These are phyloP conservation scores for Enterospora canceri DNA, from an alignment of 371 early-diverging fungal species.

Conservation along the genomic window DNA sequence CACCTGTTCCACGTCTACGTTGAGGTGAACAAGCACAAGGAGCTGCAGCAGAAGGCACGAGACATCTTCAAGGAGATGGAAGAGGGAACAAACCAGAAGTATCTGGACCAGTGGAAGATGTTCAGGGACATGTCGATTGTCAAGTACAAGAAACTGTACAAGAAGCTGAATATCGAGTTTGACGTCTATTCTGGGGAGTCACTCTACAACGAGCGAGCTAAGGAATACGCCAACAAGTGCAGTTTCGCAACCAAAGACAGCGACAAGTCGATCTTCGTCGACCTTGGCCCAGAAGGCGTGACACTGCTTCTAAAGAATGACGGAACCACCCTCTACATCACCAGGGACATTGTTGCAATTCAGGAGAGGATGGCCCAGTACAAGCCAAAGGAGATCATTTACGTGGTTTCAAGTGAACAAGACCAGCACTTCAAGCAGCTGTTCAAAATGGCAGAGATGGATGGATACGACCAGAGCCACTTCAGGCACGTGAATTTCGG, in stretches of 20 bases:
- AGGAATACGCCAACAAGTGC: conserved; percentile 64
- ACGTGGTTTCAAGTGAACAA: conserved; percentile 86
- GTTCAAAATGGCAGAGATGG: conserved; percentile 72
- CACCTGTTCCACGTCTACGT: conserved; percentile 90
- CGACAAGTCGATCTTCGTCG: conserved; percentile 52
- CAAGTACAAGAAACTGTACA: conserved; percentile 80
- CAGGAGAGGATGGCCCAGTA: conserved; percentile 73
- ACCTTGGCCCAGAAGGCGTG: conserved; percentile 45
- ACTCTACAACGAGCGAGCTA: conserved; percentile 68
- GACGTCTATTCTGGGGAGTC: conserved; percentile 96
- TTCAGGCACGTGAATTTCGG: conserved; percentile 88
- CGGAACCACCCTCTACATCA: conserved; percentile 85
- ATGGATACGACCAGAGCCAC: conserved; percentile 64
- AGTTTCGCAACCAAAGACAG: conserved; percentile 44
- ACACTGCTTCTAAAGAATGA: conserved; percentile 75
- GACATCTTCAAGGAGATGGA: conserved; percentile 90
- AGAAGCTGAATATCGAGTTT: conserved; percentile 76
- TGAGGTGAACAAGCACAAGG: conserved; percentile 65
- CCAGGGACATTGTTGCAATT: conserved; percentile 93
- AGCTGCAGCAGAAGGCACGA: conserved; percentile 73
- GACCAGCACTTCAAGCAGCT: conserved; percentile 84
- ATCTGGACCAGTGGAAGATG: conserved; percentile 68
- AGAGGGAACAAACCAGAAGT: conserved; percentile 71
- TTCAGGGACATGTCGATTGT: conserved; percentile 81
- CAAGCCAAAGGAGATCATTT: conserved; percentile 80